These are phyloP conservation scores for Coniosporium tulheliwenetii DNA, from an alignment of 2,329 filamentous ascomycete species.

Conservation along the genomic window DNA sequence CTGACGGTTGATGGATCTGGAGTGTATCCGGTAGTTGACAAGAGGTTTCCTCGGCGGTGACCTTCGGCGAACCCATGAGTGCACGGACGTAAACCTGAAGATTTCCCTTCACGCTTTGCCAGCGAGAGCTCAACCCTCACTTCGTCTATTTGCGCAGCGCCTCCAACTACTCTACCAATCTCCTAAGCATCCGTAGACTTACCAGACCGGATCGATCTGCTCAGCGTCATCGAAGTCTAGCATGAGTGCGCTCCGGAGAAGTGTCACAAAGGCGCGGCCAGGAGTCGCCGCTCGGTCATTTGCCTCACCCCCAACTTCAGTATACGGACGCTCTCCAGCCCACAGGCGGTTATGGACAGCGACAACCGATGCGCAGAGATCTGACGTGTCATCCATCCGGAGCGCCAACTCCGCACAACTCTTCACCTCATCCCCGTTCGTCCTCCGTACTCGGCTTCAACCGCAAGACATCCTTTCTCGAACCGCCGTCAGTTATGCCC, in stretches of 20 bases:
- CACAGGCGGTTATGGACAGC: conserved; percentile 30
- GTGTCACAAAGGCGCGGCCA: conserved; percentile 23
- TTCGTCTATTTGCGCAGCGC: no score
- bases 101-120: no score
- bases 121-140: no score
- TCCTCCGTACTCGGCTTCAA: conserved; percentile 27
- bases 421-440: conserved; percentile 14
- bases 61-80: no score
- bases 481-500: conserved; percentile 24
- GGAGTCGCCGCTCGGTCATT: conserved; percentile 20
- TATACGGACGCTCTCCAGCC: conserved; percentile 29
- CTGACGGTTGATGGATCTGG: not conserved
- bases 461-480: conserved; percentile 22
- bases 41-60: no score
- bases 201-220: no score
- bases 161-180: no score
- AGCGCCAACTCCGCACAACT: conserved; percentile 1
- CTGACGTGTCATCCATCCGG: no score
- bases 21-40: no score
- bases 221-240: conserved; percentile 9
- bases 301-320: conserved; percentile 19
- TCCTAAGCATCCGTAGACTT: no score
- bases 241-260: conserved; percentile 28
- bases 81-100: no score
- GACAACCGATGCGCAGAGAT: conserved; percentile 6